phyloP scores from a whole-genome alignment of 495 filamentous ascomycete genomes.

The Xylaria flabelliformis region DNA sequence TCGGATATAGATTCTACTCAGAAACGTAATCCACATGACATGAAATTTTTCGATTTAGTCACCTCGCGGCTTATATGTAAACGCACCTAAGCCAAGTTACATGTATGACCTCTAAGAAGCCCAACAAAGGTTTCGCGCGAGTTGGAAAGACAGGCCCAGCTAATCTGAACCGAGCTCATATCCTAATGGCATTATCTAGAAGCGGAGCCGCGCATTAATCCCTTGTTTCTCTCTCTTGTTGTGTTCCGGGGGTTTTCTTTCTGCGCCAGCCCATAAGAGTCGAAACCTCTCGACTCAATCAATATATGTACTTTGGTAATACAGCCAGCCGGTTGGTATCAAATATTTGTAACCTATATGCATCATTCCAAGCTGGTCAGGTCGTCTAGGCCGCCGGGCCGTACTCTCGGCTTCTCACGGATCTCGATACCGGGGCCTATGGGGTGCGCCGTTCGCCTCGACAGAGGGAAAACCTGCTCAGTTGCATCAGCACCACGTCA shows the following conservation, averaged over 20 bases:
- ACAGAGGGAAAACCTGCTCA: conserved; percentile 57
- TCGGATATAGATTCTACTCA: not conserved
- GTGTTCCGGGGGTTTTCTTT: not conserved
- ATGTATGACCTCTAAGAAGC: conserved; percentile 26
- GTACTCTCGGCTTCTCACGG: conserved; percentile 46
- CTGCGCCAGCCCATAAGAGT: not conserved
- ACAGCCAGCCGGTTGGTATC: not conserved
- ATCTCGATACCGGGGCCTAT: conserved; percentile 62
- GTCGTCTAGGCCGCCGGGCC: conserved; percentile 47
- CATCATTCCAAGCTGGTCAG: conserved; percentile 58
- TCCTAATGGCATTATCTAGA: not conserved
- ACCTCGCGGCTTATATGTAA: not conserved
- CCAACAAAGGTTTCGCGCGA: not conserved
- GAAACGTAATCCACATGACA: not conserved
- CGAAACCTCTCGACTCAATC: not conserved
- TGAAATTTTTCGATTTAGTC: not conserved
- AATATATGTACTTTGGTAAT: not conserved
- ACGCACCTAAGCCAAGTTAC: not conserved
- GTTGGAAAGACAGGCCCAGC: not conserved
- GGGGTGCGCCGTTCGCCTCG: conserved; percentile 51
- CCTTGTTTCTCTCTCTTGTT: not conserved
- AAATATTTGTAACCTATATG: conserved; percentile 3
- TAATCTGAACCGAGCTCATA: not conserved
- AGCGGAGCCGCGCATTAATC: not conserved
- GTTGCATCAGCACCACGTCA: not conserved